A percentile compares a stretch with the other conserved stretches of the same genome.
Evolutionary conservation across 2,329 filamentous ascomycete species (phyloP).

Genomic region (Ascochyta viciae-villosae): DNA sequence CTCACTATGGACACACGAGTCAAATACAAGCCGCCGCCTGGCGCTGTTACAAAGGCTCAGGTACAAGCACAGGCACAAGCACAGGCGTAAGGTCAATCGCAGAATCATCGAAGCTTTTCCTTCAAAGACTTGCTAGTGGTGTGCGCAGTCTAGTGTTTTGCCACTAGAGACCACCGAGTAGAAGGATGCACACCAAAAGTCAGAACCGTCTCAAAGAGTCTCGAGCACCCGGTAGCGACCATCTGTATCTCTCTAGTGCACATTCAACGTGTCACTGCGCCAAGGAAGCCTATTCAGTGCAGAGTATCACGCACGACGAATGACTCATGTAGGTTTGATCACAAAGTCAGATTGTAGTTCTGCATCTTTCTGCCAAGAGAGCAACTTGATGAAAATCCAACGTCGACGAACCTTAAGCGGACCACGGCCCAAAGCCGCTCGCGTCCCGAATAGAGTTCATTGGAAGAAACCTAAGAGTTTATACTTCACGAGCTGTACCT

Average conservation of each 20-base stretch:
- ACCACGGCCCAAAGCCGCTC: background rate
- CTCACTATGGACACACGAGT: conserved; percentile 67
- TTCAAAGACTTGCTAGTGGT: background rate
- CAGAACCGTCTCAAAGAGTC: background rate
- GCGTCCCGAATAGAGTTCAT: background rate
- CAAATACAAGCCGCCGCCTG: conserved; percentile 52
- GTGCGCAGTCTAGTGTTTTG: background rate
- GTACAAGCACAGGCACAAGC: conserved; percentile 11
- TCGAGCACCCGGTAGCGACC: background rate
- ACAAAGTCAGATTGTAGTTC: background rate
- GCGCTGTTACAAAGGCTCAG: conserved; percentile 16
- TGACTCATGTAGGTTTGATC: background rate
- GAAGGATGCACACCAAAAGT: background rate
- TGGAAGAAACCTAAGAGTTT: background rate
- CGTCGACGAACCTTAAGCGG: background rate
- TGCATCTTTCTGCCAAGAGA: background rate
- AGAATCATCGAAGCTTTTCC: conserved; percentile 26
- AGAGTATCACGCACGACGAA: background rate
- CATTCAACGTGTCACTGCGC: background rate
- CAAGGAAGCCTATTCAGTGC: background rate
- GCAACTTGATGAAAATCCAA: background rate
- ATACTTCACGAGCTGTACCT: background rate
- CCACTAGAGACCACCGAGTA: background rate
- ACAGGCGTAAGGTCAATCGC: conserved; percentile 14
- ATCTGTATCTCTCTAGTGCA: background rate